Evolutionary conservation across 164 flowering plant species (phyloP), one percentile per base, ranked within the genome.

Genomic region (Dillenia turbinata): DNA sequence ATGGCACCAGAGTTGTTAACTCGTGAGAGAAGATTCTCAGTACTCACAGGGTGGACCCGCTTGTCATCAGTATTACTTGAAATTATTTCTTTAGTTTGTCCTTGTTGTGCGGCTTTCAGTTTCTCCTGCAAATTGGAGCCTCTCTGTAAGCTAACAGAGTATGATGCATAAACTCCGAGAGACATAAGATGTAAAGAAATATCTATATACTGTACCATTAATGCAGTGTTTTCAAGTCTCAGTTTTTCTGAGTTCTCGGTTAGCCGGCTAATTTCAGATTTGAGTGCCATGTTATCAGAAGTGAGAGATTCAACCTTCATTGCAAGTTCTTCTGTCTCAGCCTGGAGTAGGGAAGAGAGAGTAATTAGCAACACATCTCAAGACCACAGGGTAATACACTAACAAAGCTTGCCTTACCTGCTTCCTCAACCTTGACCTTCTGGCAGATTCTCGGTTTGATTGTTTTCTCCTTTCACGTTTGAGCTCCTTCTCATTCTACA

Each of bases 381-480:
- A 33, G 40, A 33, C 40, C 40, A 33, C 40, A 33, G 40, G 40
- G 7, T 33, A 33, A 33, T 33, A 33, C 40, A 33, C 40, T 6
- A 33, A 33, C 7, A 33, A 33, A 33, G 40, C 40, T 33, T 26
- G 52, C 9, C 9, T 5, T 69, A 92, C 98, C 99, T 89, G 97
- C 78, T 88, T 94, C 77, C 97, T 84, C 74, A 95, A 71, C 67
- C 99, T 76, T 49, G 99, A 95, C 75, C 99, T 81, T 69, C 99
- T 83, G 2, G 99, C 99, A 64, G 99, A 95, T 74, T 92, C 97
- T 64, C 99, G 78, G 62, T 95, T 95, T 16, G 99, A 91, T 57
- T 95, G 99, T 66, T 95, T 95, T 72, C 99, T 85, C 73, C 79
- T 86, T 79, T 95, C 96, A 12, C 89, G 79, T 75, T 95, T 95